Conservation (phyloP, 2,329 filamentous ascomycete genomes). For the Pseudogymnoascus sp. region DNA sequence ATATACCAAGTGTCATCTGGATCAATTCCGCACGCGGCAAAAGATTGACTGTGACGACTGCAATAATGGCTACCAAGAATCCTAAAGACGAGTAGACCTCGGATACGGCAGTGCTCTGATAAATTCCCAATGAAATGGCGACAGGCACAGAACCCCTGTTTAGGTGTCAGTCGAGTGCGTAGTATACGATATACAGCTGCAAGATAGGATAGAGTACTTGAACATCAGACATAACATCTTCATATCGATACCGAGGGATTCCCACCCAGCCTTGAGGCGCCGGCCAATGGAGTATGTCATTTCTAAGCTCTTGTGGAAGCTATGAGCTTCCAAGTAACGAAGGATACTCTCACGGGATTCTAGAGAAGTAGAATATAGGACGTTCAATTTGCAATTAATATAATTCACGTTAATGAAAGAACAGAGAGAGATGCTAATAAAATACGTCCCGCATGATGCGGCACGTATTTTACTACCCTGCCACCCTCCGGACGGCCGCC, state of each 20-base stretch:
- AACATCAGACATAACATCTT: slow-evolving; percentile 10
- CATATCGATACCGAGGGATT: not conserved
- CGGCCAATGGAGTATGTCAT: not conserved
- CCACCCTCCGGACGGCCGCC: not conserved
- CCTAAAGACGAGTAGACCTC: slow-evolving; percentile 3
- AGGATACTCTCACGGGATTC: not conserved
- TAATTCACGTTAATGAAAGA: not conserved
- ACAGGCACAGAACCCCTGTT: slow-evolving; percentile 9
- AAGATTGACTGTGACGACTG: slow-evolving; percentile 8
- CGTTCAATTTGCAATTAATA: not conserved
- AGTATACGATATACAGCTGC: not conserved
- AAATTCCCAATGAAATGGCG: not conserved
- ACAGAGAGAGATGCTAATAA: not conserved
- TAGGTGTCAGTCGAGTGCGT: not conserved
- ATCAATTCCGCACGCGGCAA: slow-evolving; percentile 7
- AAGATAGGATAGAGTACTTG: not conserved
- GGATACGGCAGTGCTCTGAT: slow-evolving; percentile 3
- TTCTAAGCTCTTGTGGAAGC: not conserved
- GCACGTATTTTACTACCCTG: not conserved
- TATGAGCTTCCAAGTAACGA: not conserved
- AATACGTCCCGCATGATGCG: not conserved
- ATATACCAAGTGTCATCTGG: not conserved
- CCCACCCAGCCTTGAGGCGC: not conserved
- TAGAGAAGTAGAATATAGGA: not conserved
- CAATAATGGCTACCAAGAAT: slow-evolving; percentile 10